Base-by-base conservation (phyloP, 2,329 filamentous ascomycete species). In the Xylaria sp. region DNA sequence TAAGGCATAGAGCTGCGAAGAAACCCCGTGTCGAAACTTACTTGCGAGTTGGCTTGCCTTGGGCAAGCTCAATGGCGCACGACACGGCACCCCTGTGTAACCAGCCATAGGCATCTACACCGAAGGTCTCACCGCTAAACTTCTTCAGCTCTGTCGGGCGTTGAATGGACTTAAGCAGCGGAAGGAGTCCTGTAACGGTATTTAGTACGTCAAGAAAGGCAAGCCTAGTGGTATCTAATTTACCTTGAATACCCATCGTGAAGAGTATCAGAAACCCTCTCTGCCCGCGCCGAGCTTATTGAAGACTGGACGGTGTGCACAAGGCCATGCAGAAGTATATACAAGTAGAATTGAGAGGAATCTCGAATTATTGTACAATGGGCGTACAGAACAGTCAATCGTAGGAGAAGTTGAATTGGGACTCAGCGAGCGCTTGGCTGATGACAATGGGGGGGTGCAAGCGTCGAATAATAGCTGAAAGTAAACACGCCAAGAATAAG, bases 51-150 rank as follows among this genome's bases (percentile, higher is more conserved):
- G 91, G 92, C 71, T 91, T 94, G 66, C 85, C 91, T 66, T 93
- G 83, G 34, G 92, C 94, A 59, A 99, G 82, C 66, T 97, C 94
- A 66, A 94, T 85, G 59, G 93, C 91, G 76, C 93, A 97, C 45
- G 90, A 84, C 61, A 95, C 87, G 43, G 92, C 92, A 49, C 92
- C 95, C 63, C 94, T 88, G 73, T 99, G 94, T 50, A 99, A 86
- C 94, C 95, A 99, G 71, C 93, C 94, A 80, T 99, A 99, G 52
- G 90, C 93, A 72, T 99, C 94, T 34, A 99, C 87, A n/a, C 90
- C 95, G 43, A 99, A 82, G 1, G 89, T 96, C 74, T 96, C 87
- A 47, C 93, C 94, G 11, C 83, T 77, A 72, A 90, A 97, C 67
- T 92, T 92, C 71, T 92, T 95, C 56, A 99, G 80, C 64, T 91